Evolutionary conservation across 2,329 filamentous ascomycete species (phyloP), one percentile per base, ranked within the genome.

Genomic region (Plectosphaerella plurivora): DNA sequence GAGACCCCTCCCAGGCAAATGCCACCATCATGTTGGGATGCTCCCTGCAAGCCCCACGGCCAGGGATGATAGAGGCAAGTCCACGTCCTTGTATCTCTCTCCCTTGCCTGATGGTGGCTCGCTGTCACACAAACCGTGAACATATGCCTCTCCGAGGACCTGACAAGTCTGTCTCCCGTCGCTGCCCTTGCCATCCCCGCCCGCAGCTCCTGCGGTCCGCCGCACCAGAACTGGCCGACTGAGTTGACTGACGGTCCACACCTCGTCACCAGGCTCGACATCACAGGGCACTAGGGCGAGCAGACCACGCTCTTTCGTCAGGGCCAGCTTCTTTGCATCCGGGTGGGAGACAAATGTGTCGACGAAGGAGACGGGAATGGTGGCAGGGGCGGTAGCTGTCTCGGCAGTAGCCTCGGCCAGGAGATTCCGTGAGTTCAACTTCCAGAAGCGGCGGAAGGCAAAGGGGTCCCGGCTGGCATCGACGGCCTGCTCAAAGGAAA

Each of bases 361-460:
- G 28, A 58, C 53, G 50, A 57, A 58, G 2, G 51, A 41, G 1
- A 62, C 56, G 24, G 64, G 52, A 50, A 59, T 54, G 39, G 57
- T 51, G 20, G 59, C 57, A 5, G 48, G 44, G 25, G 59, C 53
- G 5, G 61, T 57, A 6, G 60, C 57, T 9, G 57, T 61, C 51
- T 59, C 63, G 45, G 63, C 61, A 47, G 67, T 59, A 35, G 65
- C 62, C 41, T 69, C 66, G 24, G 59, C 57, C 52, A 69, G 65
- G 37, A 69, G 57, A 28, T 69, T 69, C 51, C 61, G 61, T 16
- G 56, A 63, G 51, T 65, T 65, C 11, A 70, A 59, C 18, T 57
- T 61, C 67, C 67, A 69, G 51, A 69, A 69, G 35, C 66, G 61
- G 11, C 67, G 57, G 52, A 70, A 69, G 47, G 62, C 61, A 20